A percentile compares a stretch with the other conserved stretches of the same genome.
Evolutionary conservation across 768 basidiomycete genomes (phyloP).

Genomic region (Leccinum pellstonianum): DNA sequence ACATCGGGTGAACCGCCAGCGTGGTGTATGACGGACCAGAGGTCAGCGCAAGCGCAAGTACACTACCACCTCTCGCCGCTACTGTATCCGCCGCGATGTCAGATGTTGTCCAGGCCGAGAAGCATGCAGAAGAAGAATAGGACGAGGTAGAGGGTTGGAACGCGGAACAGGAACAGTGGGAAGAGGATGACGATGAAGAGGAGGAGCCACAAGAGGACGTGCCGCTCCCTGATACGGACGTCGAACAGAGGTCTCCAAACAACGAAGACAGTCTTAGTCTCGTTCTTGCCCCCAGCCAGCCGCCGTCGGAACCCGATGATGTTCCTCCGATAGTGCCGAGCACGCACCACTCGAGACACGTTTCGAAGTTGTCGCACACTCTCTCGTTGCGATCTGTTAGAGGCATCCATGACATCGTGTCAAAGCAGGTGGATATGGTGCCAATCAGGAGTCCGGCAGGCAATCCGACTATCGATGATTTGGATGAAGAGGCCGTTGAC

Average conservation of each 20-base stretch:
- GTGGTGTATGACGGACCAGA: too few relatives aligned
- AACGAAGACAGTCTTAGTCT: constrained; percentile 30
- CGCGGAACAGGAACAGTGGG: too few relatives aligned
- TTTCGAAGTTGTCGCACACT: constrained; percentile 64
- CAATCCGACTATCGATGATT: constrained; percentile 34
- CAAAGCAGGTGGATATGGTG: constrained; percentile 28
- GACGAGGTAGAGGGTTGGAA: too few relatives aligned
- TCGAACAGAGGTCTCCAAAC: constrained; percentile 41
- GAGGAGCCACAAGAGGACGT: constrained; percentile 59
- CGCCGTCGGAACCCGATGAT: constrained; percentile 38
- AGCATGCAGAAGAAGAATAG: too few relatives aligned
- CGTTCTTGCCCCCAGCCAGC: constrained; percentile 23
- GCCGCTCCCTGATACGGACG: constrained; percentile 27
- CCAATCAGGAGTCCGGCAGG: constrained; percentile 34
- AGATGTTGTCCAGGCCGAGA: too few relatives aligned
- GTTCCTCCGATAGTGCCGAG: constrained; percentile 50
- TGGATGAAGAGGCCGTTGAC: constrained; percentile 43
- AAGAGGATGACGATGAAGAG: constrained; percentile 42
- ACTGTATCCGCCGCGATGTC: too few relatives aligned
- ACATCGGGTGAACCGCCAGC: too few relatives aligned
- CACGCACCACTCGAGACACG: constrained; percentile 64
- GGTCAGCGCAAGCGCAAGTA: too few relatives aligned
- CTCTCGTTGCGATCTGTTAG: constrained; percentile 65
- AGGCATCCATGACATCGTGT: constrained; percentile 41
- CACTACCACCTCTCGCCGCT: too few relatives aligned